phyloP scores from a whole-genome alignment of 2,329 filamentous ascomycete species.

The Epichloe sibirici region DNA sequence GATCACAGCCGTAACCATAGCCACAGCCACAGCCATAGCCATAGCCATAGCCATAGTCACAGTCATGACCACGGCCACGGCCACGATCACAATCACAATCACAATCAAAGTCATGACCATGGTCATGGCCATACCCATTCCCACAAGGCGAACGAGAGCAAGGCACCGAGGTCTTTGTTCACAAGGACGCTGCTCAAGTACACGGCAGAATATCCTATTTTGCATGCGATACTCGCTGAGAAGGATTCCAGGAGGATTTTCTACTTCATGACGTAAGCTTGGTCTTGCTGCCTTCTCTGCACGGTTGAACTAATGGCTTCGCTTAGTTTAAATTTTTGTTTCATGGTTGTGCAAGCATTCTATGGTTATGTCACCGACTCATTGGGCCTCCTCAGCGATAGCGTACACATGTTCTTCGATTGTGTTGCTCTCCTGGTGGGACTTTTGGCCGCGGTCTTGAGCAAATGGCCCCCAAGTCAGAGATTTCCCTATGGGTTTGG shows the following conservation, averaged over 20 bases:
- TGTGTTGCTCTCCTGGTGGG: constrained; percentile 87
- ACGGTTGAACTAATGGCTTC: not conserved
- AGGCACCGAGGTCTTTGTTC: constrained; percentile 48
- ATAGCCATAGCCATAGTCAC: constrained; percentile 13
- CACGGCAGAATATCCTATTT: constrained; percentile 59
- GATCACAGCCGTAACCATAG: constrained; percentile 19
- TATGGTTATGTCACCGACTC: constrained; percentile 93
- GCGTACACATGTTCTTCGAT: constrained; percentile 99
- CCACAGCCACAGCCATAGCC: constrained; percentile 15
- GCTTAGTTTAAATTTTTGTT: constrained; percentile 73
- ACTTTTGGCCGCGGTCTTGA: constrained; percentile 82
- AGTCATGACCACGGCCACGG: constrained; percentile 16
- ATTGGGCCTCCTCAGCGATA: constrained; percentile 88
- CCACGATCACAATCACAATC: constrained; percentile 10
- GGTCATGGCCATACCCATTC: constrained; percentile 13
- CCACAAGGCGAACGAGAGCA: constrained; percentile 22
- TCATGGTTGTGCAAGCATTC: constrained; percentile 89
- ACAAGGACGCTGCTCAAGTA: constrained; percentile 62
- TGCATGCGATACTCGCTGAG: constrained; percentile 78
- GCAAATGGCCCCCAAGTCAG: constrained; percentile 86
- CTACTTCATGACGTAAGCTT: constrained; percentile 79
- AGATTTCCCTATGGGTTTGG: constrained; percentile 91
- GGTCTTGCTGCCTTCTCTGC: not conserved
- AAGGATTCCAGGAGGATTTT: constrained; percentile 91
- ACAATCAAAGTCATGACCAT: constrained; percentile 17